Conservation (phyloP, 345 rosid species). For the Dovyalis caffra region DNA sequence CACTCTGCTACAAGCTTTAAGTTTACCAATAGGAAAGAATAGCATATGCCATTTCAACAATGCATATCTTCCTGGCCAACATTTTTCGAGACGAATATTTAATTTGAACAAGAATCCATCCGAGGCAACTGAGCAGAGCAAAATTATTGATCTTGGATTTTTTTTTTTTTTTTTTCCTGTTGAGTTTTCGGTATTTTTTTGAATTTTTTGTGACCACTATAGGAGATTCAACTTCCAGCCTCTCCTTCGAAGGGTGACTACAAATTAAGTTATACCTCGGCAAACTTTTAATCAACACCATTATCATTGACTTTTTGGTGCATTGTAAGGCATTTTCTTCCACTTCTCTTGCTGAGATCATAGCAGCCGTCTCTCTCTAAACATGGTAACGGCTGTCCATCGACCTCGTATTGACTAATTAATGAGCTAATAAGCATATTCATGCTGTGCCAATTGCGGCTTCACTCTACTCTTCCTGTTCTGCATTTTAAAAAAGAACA, state of each 20-base stretch:
- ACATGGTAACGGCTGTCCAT: neutral
- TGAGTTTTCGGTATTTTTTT: neutral
- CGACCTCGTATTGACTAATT: neutral
- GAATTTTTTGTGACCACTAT: neutral
- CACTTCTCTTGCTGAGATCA: neutral
- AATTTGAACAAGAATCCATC: too few species aligned
- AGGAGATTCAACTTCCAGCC: neutral
- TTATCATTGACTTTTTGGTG: neutral
- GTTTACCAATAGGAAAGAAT: neutral
- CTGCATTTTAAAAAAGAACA: neutral
- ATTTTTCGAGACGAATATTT: too few species aligned
- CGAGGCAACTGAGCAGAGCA: too few species aligned
- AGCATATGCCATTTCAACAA: too few species aligned
- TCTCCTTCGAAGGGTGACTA: neutral
- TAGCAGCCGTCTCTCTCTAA: neutral
- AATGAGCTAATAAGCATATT: neutral
- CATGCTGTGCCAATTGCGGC: conserved; percentile 14
- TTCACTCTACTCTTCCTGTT: neutral
- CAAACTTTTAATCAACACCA: neutral
- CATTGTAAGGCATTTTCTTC: neutral
- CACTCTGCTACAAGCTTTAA: neutral
- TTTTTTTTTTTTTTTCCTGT: too few species aligned
- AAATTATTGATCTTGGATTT: too few species aligned
- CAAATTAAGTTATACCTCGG: neutral
- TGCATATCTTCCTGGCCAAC: too few species aligned